Base-by-base conservation (phyloP, 257 asterid genomes). In the Solanum pinnatisectum region DNA sequence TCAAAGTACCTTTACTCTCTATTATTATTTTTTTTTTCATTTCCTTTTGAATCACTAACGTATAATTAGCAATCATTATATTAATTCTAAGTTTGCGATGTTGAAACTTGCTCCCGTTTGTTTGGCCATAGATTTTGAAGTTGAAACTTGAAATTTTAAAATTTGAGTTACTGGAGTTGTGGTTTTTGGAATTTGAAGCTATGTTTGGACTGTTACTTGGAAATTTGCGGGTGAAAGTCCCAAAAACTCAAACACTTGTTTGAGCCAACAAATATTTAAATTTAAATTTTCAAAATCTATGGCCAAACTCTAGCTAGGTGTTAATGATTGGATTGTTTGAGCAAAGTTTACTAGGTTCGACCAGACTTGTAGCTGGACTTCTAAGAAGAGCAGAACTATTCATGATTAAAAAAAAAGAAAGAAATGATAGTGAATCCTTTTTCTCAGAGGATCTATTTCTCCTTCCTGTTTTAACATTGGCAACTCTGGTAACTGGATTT, bases 1-100 rank as follows among this genome's bases (percentile, higher is more conserved):
- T 95, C 87, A 96, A 95, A 91, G 99, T 96, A 90, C 13, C 83
- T 30, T 1, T 30, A 7, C 27, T 60, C 27, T 60, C 37, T 35
- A 35, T 35, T 35, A 33, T 33, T 33, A 3, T 3, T 42, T 46
- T 46, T 40, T 32, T 33, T 33, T 9, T 9, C n/a, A 18, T 72
- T 73, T 73, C 3, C 7, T 30, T 27, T 6, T 70, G 33, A 70
- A 70, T 70, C 76, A 67, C 73, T 25, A 46, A 14, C 59, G 59
- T 46, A 14, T 56, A 56, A 56, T 18, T 56, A 56, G n/a, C 65
- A 18, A 56, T 56, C 65, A 56, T 6, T 56, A 13, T 6, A 13
- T 4, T 27, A 13, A 30, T 67, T 68, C 22, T 68, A 3, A 9
- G 63, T 56, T 56, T 49, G 22, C 2, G 8, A 14, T 49, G 14